phyloP scores from a whole-genome alignment of 1,284 basidiomycete species.

The Sporisorium sorghi region DNA sequence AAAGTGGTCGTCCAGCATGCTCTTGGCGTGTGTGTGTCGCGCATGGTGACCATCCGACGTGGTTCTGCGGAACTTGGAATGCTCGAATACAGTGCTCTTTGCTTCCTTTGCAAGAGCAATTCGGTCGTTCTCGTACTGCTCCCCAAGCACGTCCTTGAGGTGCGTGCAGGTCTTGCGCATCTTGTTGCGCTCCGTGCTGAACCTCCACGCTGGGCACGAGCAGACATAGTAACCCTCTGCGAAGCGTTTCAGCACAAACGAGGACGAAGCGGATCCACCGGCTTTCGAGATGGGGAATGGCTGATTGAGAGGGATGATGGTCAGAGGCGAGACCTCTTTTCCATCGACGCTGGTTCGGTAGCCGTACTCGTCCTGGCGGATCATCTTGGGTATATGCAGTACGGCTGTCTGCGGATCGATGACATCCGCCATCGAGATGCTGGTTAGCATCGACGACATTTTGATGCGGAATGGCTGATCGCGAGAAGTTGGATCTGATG shows the following conservation, averaged over 20 bases:
- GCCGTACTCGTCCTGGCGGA: slow-evolving; percentile 44
- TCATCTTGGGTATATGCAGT: slow-evolving; percentile 50
- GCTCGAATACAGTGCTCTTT: slow-evolving; percentile 43
- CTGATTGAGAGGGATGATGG: slow-evolving; percentile 24
- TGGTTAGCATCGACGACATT: slow-evolving; percentile 28
- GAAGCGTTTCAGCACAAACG: slow-evolving; percentile 35
- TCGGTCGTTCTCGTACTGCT: slow-evolving; percentile 72
- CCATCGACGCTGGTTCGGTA: slow-evolving; percentile 41
- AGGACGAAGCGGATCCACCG: slow-evolving; percentile 5
- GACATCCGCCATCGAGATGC: slow-evolving; percentile 46
- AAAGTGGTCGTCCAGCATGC: slow-evolving; percentile 39
- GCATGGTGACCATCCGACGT: slow-evolving; percentile 31
- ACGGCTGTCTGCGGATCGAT: slow-evolving; percentile 39
- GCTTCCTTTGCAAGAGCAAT: slow-evolving; percentile 26
- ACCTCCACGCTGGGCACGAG: slow-evolving; percentile 71
- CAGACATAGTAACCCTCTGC: slow-evolving; percentile 72
- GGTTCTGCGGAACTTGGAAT: slow-evolving; percentile 28
- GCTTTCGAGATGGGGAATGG: slow-evolving; percentile 23
- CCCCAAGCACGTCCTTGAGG: slow-evolving; percentile 74
- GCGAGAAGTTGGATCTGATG: neutral
- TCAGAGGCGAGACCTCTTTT: slow-evolving; percentile 33
- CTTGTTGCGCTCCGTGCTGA: slow-evolving; percentile 72
- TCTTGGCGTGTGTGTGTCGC: slow-evolving; percentile 37
- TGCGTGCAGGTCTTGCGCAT: slow-evolving; percentile 77
- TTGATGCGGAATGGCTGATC: neutral